Conservation (phyloP, 2,329 filamentous ascomycete genomes). For the Pochonia chlamydosporia region DNA sequence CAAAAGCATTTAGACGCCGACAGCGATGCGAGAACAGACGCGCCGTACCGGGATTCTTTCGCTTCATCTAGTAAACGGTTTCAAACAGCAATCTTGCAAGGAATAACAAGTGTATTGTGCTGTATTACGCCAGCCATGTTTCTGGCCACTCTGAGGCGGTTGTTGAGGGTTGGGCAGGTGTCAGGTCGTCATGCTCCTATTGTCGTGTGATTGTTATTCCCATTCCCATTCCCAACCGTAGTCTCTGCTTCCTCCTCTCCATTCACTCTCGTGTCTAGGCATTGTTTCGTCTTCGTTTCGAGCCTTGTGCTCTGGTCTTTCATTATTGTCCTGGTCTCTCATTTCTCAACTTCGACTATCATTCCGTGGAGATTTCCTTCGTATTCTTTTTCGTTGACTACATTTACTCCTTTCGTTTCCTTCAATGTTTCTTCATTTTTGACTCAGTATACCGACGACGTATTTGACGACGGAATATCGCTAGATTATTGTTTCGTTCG, state of each 20-base stretch:
- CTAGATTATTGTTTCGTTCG: neutral
- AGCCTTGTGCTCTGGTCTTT: slow-evolving; percentile 2
- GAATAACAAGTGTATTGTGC: neutral
- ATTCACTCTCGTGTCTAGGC: neutral
- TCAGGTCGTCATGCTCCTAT: slow-evolving; percentile 1
- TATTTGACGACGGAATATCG: no score
- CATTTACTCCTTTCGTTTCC: neutral
- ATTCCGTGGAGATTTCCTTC: neutral
- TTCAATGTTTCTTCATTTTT: neutral
- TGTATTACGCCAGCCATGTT: neutral
- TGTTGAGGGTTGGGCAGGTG: neutral
- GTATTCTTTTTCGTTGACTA: neutral
- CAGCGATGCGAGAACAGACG: slow-evolving; percentile 1
- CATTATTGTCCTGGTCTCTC: slow-evolving; percentile 1
- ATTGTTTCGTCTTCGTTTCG: slow-evolving; percentile 1
- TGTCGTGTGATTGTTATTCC: slow-evolving; percentile 12
- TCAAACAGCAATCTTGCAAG: neutral
- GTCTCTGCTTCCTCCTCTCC: slow-evolving; percentile 1
- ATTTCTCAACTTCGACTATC: neutral
- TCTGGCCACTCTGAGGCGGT: neutral
- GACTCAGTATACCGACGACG: neutral
- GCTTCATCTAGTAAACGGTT: neutral
- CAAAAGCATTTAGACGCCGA: slow-evolving; percentile 3
- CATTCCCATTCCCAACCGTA: slow-evolving; percentile 1
- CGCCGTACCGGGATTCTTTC: neutral